These are phyloP conservation scores for Fusarium sororula DNA, from an alignment of 2,329 filamentous ascomycete genomes.

Conservation along the genomic window DNA sequence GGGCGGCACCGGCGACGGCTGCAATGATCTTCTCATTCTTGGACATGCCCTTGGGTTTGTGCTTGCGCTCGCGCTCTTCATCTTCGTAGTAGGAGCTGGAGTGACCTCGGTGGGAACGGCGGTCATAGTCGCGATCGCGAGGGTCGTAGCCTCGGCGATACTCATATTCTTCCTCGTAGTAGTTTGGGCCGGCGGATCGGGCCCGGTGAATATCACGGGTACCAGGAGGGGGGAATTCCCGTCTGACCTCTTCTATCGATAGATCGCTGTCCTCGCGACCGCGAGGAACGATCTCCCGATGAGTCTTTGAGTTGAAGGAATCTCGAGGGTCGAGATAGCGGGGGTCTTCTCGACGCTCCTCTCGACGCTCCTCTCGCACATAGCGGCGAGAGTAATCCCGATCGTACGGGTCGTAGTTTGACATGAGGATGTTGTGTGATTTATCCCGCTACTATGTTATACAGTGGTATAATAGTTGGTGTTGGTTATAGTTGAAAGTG, in stretches of 20 bases:
- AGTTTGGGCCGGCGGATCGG: constrained; percentile 69
- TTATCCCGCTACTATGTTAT: constrained; percentile 3
- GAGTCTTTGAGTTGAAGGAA: constrained; percentile 55
- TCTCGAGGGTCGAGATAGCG: constrained; percentile 65
- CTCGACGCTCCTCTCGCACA: constrained; percentile 64
- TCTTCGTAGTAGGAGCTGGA: constrained; percentile 65
- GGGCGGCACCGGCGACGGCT: constrained; percentile 70
- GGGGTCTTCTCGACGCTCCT: constrained; percentile 62
- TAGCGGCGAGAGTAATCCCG: constrained; percentile 60
- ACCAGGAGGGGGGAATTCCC: constrained; percentile 82
- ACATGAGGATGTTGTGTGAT: constrained; percentile 42
- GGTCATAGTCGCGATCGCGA: constrained; percentile 52
- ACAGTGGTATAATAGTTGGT: neutral
- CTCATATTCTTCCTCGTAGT: constrained; percentile 64
- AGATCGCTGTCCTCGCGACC: constrained; percentile 77
- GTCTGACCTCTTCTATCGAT: constrained; percentile 82
- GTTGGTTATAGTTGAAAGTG: neutral
- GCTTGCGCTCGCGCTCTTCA: constrained; percentile 59
- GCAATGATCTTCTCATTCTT: constrained; percentile 74
- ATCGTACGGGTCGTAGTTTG: constrained; percentile 66
- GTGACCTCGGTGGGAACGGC: constrained; percentile 57
- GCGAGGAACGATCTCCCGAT: constrained; percentile 65
- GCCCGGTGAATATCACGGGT: constrained; percentile 65
- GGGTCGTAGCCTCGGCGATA: constrained; percentile 61
- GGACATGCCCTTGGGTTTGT: constrained; percentile 59